phyloP scores from a whole-genome alignment of 1,139 yeast species.

The Lodderomyces parapsilosis region DNA sequence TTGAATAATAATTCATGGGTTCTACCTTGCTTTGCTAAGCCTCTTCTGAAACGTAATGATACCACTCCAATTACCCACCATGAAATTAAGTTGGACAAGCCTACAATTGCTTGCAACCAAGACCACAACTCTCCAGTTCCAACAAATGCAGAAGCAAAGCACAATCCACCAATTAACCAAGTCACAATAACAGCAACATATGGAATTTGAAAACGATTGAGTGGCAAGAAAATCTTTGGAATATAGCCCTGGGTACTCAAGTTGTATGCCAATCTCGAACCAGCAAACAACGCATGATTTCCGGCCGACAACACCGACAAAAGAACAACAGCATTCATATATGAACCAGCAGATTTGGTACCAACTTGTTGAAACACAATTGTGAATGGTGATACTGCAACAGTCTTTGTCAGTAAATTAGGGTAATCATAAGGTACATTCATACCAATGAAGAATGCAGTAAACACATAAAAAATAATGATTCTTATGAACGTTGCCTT shows the following conservation, averaged over 20 bases:
- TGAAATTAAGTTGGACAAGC: slow-evolving; percentile 42
- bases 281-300: slow-evolving; percentile 45
- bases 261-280: slow-evolving; percentile 41
- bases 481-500: slow-evolving; percentile 57
- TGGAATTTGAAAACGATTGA: slow-evolving; percentile 37
- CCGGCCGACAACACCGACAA: slow-evolving; percentile 49
- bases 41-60: slow-evolving; percentile 40
- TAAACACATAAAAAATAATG: slow-evolving; percentile 36
- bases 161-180: slow-evolving; percentile 43
- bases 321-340: slow-evolving; percentile 45
- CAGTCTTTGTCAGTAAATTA: slow-evolving; percentile 35
- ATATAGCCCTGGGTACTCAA: slow-evolving; percentile 42
- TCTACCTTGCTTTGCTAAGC: slow-evolving; percentile 36
- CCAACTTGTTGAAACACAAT: slow-evolving; percentile 57
- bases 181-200: slow-evolving; percentile 41
- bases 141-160: slow-evolving; percentile 44
- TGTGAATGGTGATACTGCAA: slow-evolving; percentile 64
- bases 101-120: slow-evolving; percentile 46
- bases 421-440: slow-evolving; percentile 44
- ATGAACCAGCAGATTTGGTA: slow-evolving; percentile 43
- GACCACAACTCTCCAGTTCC: slow-evolving; percentile 45
- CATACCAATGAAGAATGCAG: slow-evolving; percentile 47
- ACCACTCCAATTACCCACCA: slow-evolving; percentile 45
- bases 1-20: slow-evolving; percentile 33
- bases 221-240: slow-evolving; percentile 34